Conservation (phyloP, 2,329 filamentous ascomycete genomes). For the Hymenoscyphus scutula region DNA sequence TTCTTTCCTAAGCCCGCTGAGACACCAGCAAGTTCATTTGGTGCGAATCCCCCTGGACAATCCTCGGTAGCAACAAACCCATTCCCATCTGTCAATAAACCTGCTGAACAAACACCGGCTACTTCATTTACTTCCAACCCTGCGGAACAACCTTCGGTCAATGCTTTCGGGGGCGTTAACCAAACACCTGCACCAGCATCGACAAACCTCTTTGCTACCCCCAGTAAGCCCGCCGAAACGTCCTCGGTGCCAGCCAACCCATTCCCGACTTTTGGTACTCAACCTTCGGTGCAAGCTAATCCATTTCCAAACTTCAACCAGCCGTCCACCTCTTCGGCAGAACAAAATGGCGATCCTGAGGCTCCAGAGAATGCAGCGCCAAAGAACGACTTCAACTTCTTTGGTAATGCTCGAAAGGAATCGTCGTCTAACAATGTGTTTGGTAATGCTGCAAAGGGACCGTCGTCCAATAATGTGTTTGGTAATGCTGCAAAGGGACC, state of each 20-base stretch:
- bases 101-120: too few species aligned
- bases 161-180: neutral
- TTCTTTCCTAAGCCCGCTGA: too few species aligned
- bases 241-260: neutral
- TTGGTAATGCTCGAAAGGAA: neutral
- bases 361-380: neutral
- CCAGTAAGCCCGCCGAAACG: neutral
- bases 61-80: too few species aligned
- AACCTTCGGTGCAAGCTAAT: neutral
- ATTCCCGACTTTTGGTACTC: neutral
- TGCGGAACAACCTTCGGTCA: neutral
- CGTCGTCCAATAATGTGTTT: neutral
- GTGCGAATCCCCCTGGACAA: too few species aligned
- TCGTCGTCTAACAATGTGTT: conserved; percentile 18
- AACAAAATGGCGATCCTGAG: neutral
- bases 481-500: conserved; percentile 1
- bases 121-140: neutral
- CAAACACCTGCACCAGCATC: conserved; percentile 2
- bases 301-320: neutral
- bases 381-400: neutral
- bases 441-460: conserved; percentile 3
- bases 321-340: neutral
- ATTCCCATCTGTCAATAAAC: too few species aligned
- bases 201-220: neutral
- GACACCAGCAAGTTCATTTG: too few species aligned